Evolutionary conservation across 306 rosid species (phyloP).

Genomic region (Malus domestica): ASM211411v1 NC_041799.1:40871501-40872000

Average conservation of each 20-base stretch:
- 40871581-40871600: not conserved
- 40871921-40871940: no score
- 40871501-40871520: not conserved
- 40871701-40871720: not conserved
- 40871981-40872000: not conserved
- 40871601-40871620: not conserved
- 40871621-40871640: not conserved
- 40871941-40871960: not conserved
- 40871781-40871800: not conserved
- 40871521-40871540: not conserved
- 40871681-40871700: not conserved
- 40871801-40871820: not conserved
- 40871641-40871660: not conserved
- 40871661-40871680: not conserved
- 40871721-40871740: not conserved
- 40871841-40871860: not conserved
- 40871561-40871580: not conserved
- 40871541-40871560: not conserved
- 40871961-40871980: not conserved
- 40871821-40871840: not conserved
- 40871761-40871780: not conserved
- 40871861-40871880: no score
- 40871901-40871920: not conserved
- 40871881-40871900: not conserved
- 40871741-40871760: not conserved